These are phyloP conservation scores for Lodderomyces oxycetoniae DNA, from an alignment of 1,139 yeast genomes.

Conservation along the genomic window DNA sequence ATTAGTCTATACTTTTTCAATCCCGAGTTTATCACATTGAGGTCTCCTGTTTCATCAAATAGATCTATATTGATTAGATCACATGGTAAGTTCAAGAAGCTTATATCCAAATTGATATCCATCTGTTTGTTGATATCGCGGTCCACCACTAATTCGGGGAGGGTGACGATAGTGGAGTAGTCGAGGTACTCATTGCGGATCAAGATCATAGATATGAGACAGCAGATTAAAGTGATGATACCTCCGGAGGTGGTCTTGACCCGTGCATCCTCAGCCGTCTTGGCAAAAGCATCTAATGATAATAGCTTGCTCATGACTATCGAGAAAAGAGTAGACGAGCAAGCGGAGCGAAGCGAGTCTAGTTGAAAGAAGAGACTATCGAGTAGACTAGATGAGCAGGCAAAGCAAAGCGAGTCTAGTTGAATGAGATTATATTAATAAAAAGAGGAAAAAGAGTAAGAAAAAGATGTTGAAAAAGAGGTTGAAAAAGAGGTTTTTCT, in stretches of 20 bases:
- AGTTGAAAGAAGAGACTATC: too few species aligned
- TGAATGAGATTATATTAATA: too few species aligned
- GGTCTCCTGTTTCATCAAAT: conserved; percentile 84
- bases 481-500: too few species aligned
- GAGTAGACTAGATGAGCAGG: too few species aligned
- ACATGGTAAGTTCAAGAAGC: conserved; percentile 84
- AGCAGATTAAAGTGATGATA: conserved; percentile 69
- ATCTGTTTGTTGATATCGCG: conserved; percentile 72
- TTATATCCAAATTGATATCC: conserved; percentile 73
- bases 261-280: conserved; percentile 90
- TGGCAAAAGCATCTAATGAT: conserved; percentile 84
- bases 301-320: conserved; percentile 35
- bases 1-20: conserved; percentile 66
- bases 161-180: conserved; percentile 59
- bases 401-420: too few species aligned
- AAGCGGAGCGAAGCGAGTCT: too few species aligned
- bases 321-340: background rate
- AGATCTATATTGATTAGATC: conserved; percentile 46
- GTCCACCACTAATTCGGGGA: conserved; percentile 87
- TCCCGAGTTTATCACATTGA: conserved; percentile 66
- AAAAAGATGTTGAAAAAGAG: too few species aligned
- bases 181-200: conserved; percentile 72
- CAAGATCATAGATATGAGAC: conserved; percentile 56
- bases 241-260: conserved; percentile 90
- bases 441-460: too few species aligned